Evolutionary conservation across 1,139 yeast genomes (phyloP).

Genomic region (Yamadazyma jaroonii): DNA sequence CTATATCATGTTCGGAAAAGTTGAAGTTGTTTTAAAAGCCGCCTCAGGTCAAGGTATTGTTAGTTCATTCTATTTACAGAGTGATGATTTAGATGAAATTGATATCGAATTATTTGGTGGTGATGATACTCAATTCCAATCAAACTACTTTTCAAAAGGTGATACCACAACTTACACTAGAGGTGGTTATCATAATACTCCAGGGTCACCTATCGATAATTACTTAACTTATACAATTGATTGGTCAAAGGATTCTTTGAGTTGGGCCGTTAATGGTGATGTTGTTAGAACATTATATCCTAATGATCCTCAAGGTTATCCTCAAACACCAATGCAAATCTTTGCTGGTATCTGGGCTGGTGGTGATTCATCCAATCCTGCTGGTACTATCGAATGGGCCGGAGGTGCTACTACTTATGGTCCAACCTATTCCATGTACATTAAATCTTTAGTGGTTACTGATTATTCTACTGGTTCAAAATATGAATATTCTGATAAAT

Average conservation of each 20-base stretch:
- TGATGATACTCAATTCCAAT: constrained; percentile 68
- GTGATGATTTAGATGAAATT: constrained; percentile 84
- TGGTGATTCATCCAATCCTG: constrained; percentile 63
- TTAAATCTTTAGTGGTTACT: constrained; percentile 57
- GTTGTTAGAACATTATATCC: constrained; percentile 57
- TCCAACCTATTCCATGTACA: constrained; percentile 69
- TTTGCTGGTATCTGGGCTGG: constrained; percentile 80
- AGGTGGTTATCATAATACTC: constrained; percentile 61
- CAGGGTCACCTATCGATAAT: constrained; percentile 47
- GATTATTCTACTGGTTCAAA: constrained; percentile 80
- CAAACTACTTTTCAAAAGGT: constrained; percentile 83
- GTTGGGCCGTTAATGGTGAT: constrained; percentile 63
- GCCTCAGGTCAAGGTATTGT: constrained; percentile 76
- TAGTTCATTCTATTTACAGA: constrained; percentile 76
- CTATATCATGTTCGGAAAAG: constrained; percentile 82
- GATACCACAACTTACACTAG: constrained; percentile 72
- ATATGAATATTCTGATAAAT: constrained; percentile 60
- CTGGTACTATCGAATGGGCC: constrained; percentile 83
- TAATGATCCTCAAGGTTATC: constrained; percentile 59
- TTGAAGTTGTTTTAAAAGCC: constrained; percentile 69
- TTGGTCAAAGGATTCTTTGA: constrained; percentile 64
- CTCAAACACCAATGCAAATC: constrained; percentile 75
- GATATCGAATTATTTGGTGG: constrained; percentile 86
- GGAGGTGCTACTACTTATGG: constrained; percentile 73
- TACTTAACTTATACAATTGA: constrained; percentile 80